Percentiles rank a stretch among this genome's conserved stretches.
These are phyloP conservation scores for Gryganskiella cystojenkinii DNA, from an alignment of 192 early-diverging fungal species.

Conservation along the genomic window DNA sequence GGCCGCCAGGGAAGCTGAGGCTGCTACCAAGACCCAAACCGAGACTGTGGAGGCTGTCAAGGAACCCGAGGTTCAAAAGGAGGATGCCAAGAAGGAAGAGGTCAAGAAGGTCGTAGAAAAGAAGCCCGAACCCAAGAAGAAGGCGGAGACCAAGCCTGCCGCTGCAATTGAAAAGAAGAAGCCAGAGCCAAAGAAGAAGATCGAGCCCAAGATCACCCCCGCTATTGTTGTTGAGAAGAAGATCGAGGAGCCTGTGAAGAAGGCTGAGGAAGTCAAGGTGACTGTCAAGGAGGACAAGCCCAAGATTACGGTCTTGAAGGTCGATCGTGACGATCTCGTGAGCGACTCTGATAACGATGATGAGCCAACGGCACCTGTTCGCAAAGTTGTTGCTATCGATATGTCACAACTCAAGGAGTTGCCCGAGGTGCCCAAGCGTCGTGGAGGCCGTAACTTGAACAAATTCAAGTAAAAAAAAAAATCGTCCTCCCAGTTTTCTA, in stretches of 20 bases:
- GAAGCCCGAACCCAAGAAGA: slow-evolving; percentile 16
- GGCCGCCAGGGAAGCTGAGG: not conserved
- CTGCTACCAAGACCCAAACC: not conserved
- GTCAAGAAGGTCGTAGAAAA: not conserved
- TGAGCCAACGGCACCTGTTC: slow-evolving; percentile 13
- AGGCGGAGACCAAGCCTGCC: no score
- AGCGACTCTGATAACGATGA: slow-evolving; percentile 29
- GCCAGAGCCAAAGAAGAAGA: no score
- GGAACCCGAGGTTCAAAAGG: not conserved
- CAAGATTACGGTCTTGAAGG: slow-evolving; percentile 39
- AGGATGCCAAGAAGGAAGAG: slow-evolving; percentile 10
- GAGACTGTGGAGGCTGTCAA: not conserved
- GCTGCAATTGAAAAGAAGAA: no score
- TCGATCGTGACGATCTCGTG: slow-evolving; percentile 17
- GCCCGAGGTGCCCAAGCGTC: slow-evolving; percentile 46
- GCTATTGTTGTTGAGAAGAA: no score
- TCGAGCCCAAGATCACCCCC: no score
- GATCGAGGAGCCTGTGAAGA: slow-evolving; percentile 5
- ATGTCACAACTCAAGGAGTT: slow-evolving; percentile 37
- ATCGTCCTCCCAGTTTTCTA: not conserved
- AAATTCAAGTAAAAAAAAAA: slow-evolving; percentile 31
- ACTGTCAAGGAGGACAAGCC: not conserved
- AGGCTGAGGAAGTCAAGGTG: not conserved
- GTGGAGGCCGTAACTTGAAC: slow-evolving; percentile 46
- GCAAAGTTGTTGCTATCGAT: slow-evolving; percentile 38